These are phyloP conservation scores for Chytriomyces hyalinus DNA, from an alignment of 192 early-diverging fungal species.

Conservation along the genomic window DNA sequence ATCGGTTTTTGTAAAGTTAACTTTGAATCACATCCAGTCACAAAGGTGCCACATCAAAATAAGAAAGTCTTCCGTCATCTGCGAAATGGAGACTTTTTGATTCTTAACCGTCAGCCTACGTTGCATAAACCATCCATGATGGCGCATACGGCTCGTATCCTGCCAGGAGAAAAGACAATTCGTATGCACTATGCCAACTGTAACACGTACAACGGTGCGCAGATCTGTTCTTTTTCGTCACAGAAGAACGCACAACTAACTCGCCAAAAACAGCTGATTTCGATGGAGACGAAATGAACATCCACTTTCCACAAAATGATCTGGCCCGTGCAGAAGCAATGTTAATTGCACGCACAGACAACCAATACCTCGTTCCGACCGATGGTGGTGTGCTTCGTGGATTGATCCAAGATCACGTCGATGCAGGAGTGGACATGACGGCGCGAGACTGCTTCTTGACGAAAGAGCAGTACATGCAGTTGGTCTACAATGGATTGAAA, in stretches of 20 bases:
- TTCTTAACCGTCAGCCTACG: slow-evolving; percentile 99
- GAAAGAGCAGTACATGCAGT: slow-evolving; percentile 89
- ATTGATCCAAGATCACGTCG: slow-evolving; percentile 98
- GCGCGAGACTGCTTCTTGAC: slow-evolving; percentile 86
- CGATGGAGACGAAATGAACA: slow-evolving; percentile 99
- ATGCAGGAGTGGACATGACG: slow-evolving; percentile 94
- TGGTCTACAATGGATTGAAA: slow-evolving; percentile 86
- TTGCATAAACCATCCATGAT: slow-evolving; percentile 99
- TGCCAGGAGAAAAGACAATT: slow-evolving; percentile 97
- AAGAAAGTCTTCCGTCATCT: slow-evolving; percentile 98
- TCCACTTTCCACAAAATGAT: slow-evolving; percentile 99
- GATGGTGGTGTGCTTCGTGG: slow-evolving; percentile 96
- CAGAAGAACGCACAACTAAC: slow-evolving; percentile 63
- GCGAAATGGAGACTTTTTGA: slow-evolving; percentile 94
- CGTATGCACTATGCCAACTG: slow-evolving; percentile 98
- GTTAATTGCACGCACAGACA: slow-evolving; percentile 92
- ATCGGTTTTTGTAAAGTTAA: slow-evolving; percentile 20
- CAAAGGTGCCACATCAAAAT: slow-evolving; percentile 69
- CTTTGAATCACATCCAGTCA: slow-evolving; percentile 8
- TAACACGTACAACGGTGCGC: slow-evolving; percentile 49
- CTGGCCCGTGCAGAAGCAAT: slow-evolving; percentile 94
- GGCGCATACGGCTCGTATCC: slow-evolving; percentile 92
- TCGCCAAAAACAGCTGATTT: slow-evolving; percentile 90
- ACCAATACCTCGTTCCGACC: slow-evolving; percentile 97
- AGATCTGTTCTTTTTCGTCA: neutral